These are phyloP conservation scores for Huiozyma sinensis DNA, from an alignment of 805 yeast genomes.

Conservation along the genomic window DNA sequence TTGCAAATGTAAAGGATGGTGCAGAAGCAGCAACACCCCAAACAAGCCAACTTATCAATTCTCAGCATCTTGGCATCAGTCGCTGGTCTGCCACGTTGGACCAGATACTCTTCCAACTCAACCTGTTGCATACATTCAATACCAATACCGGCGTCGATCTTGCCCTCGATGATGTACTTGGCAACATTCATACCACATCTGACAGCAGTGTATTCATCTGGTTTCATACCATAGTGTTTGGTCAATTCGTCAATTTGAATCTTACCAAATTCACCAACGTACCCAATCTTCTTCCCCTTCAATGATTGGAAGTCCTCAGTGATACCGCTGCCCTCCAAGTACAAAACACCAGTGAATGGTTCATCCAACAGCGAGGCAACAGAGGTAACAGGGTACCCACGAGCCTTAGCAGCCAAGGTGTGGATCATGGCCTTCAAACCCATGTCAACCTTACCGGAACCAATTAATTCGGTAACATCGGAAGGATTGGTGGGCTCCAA, in stretches of 20 bases:
- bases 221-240: constrained; percentile 45
- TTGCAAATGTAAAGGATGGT: constrained; percentile 44
- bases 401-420: constrained; percentile 48
- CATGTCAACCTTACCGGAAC: constrained; percentile 48
- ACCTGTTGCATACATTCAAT: constrained; percentile 52
- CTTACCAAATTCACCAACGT: constrained; percentile 51
- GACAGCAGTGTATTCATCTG: constrained; percentile 45
- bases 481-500: constrained; percentile 48
- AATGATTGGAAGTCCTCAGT: constrained; percentile 41
- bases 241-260: constrained; percentile 48
- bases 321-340: constrained; percentile 40
- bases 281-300: constrained; percentile 44
- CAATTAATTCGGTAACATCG: constrained; percentile 47
- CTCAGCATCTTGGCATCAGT: constrained; percentile 45
- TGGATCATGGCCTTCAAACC: constrained; percentile 53
- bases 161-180: constrained; percentile 43
- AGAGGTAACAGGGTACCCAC: constrained; percentile 47
- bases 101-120: constrained; percentile 41
- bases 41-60: constrained; percentile 44
- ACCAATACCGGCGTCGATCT: constrained; percentile 49
- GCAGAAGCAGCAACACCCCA: constrained; percentile 52
- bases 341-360: constrained; percentile 47
- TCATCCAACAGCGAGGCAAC: constrained; percentile 46
- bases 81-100: constrained; percentile 33
- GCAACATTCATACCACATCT: constrained; percentile 54